Base-by-base conservation (phyloP, 2,329 filamentous ascomycete species). In the Aspergillus ustus region DNA sequence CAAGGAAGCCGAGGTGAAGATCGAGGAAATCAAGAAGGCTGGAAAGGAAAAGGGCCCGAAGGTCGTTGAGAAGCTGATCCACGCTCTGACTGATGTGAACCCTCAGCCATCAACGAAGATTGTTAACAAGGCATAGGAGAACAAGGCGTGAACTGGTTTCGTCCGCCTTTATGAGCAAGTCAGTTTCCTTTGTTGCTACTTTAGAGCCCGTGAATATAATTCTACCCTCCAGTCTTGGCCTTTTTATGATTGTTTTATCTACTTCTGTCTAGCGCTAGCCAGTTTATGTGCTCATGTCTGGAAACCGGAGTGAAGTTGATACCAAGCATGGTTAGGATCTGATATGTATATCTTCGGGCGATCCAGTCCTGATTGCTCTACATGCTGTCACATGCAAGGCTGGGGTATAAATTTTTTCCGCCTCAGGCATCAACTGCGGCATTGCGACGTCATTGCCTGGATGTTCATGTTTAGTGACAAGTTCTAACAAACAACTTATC, bases 51-150 rank as follows among this genome's bases (percentile, higher is more conserved):
- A 87, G 67, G 91, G 93, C 74, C 84, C 85, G 67, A 85, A 90
- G 75, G 93, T 99, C 19, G 84, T 97, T 56, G 87, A 91, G 68
- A 90, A 96, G 74, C 82, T 99, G 67, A 85, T 98, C 68, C 85
- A 87, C 67, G 92, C 91, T n/a, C 92, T 97, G 43, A 89, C 92
- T 68, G 89, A 94, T 66, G 90, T 94, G 66, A 89, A 92, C 78
- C 91, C 93, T 15, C 85, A 91, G 66, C 84, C 86, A 40, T 86
- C 86, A 34, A 81, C 83, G 69, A 78, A 78, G 68, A 77, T 78
- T 54, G 67, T 74, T 67, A 70, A 70, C 62, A 70, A 72, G 64
- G 68, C 73, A 69, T 78, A 74, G 66, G 70, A 25, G 15, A 8
- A 49, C 37, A 49, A 22, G 61, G 45, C 28, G 28, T 58, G 63